Conservation (phyloP, 257 asterid species). For the Marsdenia floribunda region DNA sequence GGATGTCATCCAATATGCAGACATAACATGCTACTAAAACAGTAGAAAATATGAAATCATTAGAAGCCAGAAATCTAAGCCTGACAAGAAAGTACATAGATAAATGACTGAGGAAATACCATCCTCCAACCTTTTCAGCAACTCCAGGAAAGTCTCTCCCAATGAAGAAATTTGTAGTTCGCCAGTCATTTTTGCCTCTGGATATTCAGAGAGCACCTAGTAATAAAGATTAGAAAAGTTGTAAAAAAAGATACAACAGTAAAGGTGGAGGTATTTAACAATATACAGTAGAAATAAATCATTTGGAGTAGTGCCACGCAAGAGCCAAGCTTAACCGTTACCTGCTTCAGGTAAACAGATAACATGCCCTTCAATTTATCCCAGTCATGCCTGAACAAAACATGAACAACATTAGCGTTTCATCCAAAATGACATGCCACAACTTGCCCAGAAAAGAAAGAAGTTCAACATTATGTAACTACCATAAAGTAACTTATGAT, state of each 20-base stretch:
- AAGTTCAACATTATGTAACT: not conserved
- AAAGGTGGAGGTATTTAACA: not conserved
- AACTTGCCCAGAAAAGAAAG: not conserved
- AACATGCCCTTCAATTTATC: constrained; percentile 58
- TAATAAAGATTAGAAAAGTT: constrained; percentile 8
- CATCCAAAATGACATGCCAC: not conserved
- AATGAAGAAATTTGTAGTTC: constrained; percentile 68
- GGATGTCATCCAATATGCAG: not conserved
- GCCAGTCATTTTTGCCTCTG: constrained; percentile 71
- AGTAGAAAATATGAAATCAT: not conserved
- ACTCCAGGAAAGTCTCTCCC: constrained; percentile 67
- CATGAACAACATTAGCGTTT: constrained; percentile 18
- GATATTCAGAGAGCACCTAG: constrained; percentile 78
- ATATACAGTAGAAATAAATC: not conserved
- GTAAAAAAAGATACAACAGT: not conserved
- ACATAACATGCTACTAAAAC: not conserved
- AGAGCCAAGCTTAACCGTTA: constrained; percentile 30
- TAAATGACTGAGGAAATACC: constrained; percentile 61
- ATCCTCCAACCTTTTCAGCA: constrained; percentile 95
- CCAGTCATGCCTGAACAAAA: constrained; percentile 77
- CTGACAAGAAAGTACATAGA: constrained; percentile 17
- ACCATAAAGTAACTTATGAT: not conserved
- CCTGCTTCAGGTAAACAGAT: constrained; percentile 81
- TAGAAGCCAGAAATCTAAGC: not conserved
- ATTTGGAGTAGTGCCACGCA: constrained; percentile 2